phyloP scores from a whole-genome alignment of 768 basidiomycete species.

The Rhizopogon vinicolor region DNA sequence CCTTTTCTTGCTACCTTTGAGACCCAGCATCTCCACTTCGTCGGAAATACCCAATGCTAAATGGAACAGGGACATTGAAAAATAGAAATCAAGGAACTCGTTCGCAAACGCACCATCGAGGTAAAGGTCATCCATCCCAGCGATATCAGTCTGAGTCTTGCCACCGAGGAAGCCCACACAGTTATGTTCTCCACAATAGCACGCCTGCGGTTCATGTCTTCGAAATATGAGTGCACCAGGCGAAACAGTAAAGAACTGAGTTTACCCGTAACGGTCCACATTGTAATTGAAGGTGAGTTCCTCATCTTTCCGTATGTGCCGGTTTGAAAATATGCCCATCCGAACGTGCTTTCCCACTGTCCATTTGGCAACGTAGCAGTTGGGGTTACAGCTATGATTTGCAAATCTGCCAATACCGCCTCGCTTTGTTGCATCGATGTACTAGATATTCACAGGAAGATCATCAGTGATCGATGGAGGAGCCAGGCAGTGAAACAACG shows the following conservation, averaged over 20 bases:
- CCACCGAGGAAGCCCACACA: constrained; percentile 97
- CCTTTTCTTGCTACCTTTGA: constrained; percentile 88
- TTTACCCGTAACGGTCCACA: constrained; percentile 97
- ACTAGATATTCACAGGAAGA: constrained; percentile 41
- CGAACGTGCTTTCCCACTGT: constrained; percentile 83
- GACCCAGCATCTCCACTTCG: constrained; percentile 74
- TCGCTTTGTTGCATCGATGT: constrained; percentile 95
- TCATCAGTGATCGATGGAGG: background rate
- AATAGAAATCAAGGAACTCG: background rate
- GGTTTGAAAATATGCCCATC: constrained; percentile 98
- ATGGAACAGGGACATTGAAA: background rate
- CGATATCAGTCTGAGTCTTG: constrained; percentile 96
- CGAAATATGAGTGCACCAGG: background rate
- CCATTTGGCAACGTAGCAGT: constrained; percentile 99
- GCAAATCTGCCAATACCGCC: constrained; percentile 97
- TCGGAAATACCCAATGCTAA: constrained; percentile 91
- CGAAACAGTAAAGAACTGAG: constrained; percentile 7
- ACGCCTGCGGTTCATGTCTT: constrained; percentile 91
- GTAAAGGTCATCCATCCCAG: constrained; percentile 90
- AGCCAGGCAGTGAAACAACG: constrained; percentile 16
- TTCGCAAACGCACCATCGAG: constrained; percentile 64
- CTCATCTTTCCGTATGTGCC: constrained; percentile 69
- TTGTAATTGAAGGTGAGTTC: constrained; percentile 99
- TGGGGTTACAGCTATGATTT: constrained; percentile 97
- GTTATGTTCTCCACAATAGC: constrained; percentile 93